Conservation (phyloP, 2,329 filamentous ascomycete species). For the Teratosphaeria epicoccoides region DNA sequence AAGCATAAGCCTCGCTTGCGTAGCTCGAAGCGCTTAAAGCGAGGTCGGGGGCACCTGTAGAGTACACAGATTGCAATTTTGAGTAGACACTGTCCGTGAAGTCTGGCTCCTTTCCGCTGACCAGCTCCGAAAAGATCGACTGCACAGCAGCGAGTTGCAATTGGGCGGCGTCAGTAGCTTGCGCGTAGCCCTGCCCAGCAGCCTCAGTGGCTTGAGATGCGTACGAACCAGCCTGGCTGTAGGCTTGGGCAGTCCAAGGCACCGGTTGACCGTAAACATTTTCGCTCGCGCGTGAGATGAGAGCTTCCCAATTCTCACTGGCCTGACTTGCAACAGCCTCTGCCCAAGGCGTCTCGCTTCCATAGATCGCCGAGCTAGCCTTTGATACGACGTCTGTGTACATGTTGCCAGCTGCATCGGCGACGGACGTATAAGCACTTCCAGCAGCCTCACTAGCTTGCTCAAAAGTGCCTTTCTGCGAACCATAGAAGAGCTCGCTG, state of each 20-base stretch:
- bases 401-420: background rate
- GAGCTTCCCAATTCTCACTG: slow-evolving; percentile 52
- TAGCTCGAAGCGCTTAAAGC: slow-evolving; percentile 41
- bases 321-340: slow-evolving; percentile 47
- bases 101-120: slow-evolving; percentile 65
- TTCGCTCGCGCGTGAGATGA: slow-evolving; percentile 55
- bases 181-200: slow-evolving; percentile 48
- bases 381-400: slow-evolving; percentile 30
- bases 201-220: slow-evolving; percentile 53
- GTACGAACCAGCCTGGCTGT: slow-evolving; percentile 46
- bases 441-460: slow-evolving; percentile 10
- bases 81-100: slow-evolving; percentile 73
- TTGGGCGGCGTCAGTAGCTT: slow-evolving; percentile 50
- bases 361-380: slow-evolving; percentile 36
- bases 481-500: slow-evolving; percentile 36
- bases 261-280: slow-evolving; percentile 60
- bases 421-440: background rate
- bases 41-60: slow-evolving; percentile 51
- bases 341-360: slow-evolving; percentile 39
- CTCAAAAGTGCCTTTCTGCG: slow-evolving; percentile 30
- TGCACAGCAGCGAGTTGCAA: slow-evolving; percentile 61
- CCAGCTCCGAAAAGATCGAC: slow-evolving; percentile 63
- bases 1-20: slow-evolving; percentile 37
- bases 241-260: slow-evolving; percentile 36
- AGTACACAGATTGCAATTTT: slow-evolving; percentile 61